phyloP scores from a whole-genome alignment of 768 basidiomycete species.

The Hortiboletus campestris region DNA sequence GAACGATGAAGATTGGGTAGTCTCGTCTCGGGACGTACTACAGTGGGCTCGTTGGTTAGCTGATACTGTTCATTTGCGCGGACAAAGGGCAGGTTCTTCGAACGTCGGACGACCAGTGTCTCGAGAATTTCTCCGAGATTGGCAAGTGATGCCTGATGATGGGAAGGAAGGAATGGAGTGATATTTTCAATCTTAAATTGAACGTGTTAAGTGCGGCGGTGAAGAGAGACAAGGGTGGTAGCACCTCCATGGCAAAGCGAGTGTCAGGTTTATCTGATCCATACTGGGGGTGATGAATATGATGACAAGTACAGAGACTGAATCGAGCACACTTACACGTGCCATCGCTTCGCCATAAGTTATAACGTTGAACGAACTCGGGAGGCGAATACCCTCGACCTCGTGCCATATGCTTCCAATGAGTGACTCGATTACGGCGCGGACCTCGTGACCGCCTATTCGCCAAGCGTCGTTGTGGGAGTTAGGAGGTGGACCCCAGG shows the following conservation, averaged over 20 bases:
- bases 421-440: slow-evolving; percentile 72
- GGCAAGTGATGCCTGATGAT: slow-evolving; percentile 22
- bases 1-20: background rate
- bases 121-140: slow-evolving; percentile 32
- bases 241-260: slow-evolving; percentile 83
- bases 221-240: slow-evolving; percentile 9
- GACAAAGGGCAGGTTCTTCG: slow-evolving; percentile 26
- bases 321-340: slow-evolving; percentile 49
- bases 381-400: slow-evolving; percentile 60
- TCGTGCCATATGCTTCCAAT: slow-evolving; percentile 75
- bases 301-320: slow-evolving; percentile 10
- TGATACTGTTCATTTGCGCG: slow-evolving; percentile 23
- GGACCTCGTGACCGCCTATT: slow-evolving; percentile 84
- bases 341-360: slow-evolving; percentile 91
- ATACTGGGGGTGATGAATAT: slow-evolving; percentile 51
- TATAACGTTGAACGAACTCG: slow-evolving; percentile 71
- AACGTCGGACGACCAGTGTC: slow-evolving; percentile 32
- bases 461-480: slow-evolving; percentile 54
- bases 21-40: slow-evolving; percentile 21
- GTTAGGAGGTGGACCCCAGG: slow-evolving; percentile 54
- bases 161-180: slow-evolving; percentile 30
- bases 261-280: slow-evolving; percentile 96
- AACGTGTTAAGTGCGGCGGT: slow-evolving; percentile 9
- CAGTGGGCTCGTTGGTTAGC: slow-evolving; percentile 20
- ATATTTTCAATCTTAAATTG: slow-evolving; percentile 35